Evolutionary conservation across 192 early-diverging fungal genomes (phyloP).

Genomic region (Phycomyces nitens): DNA sequence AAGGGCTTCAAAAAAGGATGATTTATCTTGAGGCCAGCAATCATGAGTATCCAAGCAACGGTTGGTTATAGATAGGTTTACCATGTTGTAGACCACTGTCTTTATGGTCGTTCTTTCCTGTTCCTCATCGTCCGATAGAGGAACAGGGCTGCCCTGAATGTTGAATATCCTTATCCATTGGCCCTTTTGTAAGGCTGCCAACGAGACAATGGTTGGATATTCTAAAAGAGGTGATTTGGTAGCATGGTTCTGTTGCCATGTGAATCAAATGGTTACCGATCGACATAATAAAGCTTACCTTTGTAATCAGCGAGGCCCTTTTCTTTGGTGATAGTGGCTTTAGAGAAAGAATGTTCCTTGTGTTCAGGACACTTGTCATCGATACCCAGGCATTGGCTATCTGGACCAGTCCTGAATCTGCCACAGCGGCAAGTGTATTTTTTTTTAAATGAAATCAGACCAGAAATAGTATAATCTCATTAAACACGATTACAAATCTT

Average conservation of each 20-base stretch:
- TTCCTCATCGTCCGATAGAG: background rate
- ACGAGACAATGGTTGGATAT: background rate
- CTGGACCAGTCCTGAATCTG: background rate
- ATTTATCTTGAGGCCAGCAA: background rate
- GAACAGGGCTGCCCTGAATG: background rate
- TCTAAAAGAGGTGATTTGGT: background rate
- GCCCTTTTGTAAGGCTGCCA: background rate
- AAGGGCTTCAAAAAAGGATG: too few relatives aligned
- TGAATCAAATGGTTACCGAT: background rate
- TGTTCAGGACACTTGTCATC: background rate
- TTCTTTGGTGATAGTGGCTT: background rate
- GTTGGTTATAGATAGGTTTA: background rate
- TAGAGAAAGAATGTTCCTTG: background rate
- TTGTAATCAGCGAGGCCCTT: background rate
- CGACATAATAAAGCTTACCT: background rate
- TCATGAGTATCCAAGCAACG: background rate
- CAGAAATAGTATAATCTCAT: too few relatives aligned
- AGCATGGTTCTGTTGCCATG: too few relatives aligned
- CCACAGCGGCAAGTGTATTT: background rate
- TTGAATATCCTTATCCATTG: background rate
- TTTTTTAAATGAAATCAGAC: background rate
- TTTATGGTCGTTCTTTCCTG: background rate
- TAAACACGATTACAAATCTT: too few relatives aligned
- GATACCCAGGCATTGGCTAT: background rate
- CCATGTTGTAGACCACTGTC: background rate